A percentile compares a stretch with the other conserved stretches of the same genome.
phyloP scores from a whole-genome alignment of 345 rosid genomes.

The thale cress (Arabidopsis thaliana) region DNA sequence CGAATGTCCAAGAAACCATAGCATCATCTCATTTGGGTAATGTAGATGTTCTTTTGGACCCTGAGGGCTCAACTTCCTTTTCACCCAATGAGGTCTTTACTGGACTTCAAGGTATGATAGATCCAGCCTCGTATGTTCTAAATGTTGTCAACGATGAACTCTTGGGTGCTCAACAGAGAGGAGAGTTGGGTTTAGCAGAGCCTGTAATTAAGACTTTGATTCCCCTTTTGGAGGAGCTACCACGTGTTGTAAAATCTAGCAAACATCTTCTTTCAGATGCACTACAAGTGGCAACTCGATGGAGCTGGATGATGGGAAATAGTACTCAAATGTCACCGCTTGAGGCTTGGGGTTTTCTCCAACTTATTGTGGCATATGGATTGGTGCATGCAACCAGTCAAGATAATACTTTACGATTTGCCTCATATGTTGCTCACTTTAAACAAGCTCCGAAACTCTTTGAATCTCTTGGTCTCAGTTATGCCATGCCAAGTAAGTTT shows the following conservation, averaged over 20 bases:
- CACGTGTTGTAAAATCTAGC: conserved; percentile 10
- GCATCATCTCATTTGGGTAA: conserved; percentile 22
- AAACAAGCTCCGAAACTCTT: conserved; percentile 42
- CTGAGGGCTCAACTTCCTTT: conserved; percentile 30
- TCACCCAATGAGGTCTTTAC: conserved; percentile 32
- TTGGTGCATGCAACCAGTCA: not conserved
- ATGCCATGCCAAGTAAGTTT: conserved; percentile 31
- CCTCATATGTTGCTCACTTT: conserved; percentile 22
- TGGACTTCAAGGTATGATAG: not conserved
- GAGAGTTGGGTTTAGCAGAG: conserved; percentile 36
- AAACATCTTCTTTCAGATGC: conserved; percentile 19
- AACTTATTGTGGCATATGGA: conserved; percentile 35
- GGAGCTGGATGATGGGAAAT: conserved; percentile 29
- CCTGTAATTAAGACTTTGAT: conserved; percentile 22
- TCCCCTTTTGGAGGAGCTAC: conserved; percentile 32
- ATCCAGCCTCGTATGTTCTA: conserved; percentile 28
- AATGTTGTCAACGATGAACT: conserved; percentile 21
- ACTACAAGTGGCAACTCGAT: conserved; percentile 27
- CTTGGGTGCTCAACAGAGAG: conserved; percentile 20
- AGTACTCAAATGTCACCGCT: conserved; percentile 8
- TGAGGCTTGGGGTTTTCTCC: conserved; percentile 40
- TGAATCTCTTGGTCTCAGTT: conserved; percentile 31
- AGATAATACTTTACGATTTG: conserved; percentile 4
- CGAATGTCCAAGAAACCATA: conserved; percentile 28
- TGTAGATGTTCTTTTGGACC: conserved; percentile 28